Evolutionary conservation across 352 stramenopile genomes (phyloP).

Genomic region (Globisporangium abappressorium): DNA sequence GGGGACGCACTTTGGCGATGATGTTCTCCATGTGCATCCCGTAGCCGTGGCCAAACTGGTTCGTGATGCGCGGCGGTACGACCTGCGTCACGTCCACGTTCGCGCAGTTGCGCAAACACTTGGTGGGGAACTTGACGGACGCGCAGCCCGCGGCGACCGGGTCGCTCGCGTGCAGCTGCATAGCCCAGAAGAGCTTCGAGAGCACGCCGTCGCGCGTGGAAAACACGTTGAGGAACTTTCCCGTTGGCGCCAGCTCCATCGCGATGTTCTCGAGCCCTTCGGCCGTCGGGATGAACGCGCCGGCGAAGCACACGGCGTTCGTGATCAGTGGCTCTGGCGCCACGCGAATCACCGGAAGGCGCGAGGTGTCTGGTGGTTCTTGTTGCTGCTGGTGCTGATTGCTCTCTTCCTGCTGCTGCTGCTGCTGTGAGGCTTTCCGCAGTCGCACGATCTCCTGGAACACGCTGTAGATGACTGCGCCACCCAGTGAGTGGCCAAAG

Average conservation of each 20-base stretch:
- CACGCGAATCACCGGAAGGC: neutral
- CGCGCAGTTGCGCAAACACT: constrained; percentile 17
- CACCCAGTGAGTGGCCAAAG: constrained; percentile 77
- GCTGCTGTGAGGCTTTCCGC: constrained; percentile 14
- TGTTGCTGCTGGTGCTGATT: neutral
- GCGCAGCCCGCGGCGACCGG: constrained; percentile 51
- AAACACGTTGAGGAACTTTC: constrained; percentile 79
- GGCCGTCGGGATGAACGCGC: constrained; percentile 50
- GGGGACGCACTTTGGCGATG: constrained; percentile 39
- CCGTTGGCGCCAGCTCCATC: constrained; percentile 29
- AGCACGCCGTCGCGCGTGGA: constrained; percentile 71
- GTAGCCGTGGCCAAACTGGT: constrained; percentile 84
- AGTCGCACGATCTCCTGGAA: constrained; percentile 68
- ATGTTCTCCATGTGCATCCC: constrained; percentile 64
- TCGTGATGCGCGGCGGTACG: constrained; percentile 49
- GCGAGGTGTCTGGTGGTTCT: neutral
- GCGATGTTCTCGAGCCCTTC: constrained; percentile 37
- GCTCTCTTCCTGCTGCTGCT: neutral
- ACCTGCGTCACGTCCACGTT: constrained; percentile 79
- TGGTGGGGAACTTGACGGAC: constrained; percentile 15
- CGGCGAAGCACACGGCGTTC: constrained; percentile 69
- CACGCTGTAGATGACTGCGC: constrained; percentile 65
- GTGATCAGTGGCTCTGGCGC: constrained; percentile 28
- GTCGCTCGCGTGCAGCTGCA: constrained; percentile 44
- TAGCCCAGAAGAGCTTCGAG: constrained; percentile 69